These are phyloP conservation scores for Vigna angularis DNA, from an alignment of 306 rosid genomes.

Conservation along the genomic window DNA sequence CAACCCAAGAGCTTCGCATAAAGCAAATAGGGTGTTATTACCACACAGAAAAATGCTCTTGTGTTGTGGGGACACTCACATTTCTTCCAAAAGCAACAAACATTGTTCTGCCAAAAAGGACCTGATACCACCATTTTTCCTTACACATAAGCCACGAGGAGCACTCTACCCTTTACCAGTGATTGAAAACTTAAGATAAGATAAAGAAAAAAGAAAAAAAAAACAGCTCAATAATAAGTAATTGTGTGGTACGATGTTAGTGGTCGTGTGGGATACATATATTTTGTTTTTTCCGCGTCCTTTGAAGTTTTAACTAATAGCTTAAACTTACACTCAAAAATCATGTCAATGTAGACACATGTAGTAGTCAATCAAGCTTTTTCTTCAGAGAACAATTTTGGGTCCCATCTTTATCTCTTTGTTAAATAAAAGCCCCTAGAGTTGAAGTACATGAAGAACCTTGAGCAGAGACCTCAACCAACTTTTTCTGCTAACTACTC, in stretches of 20 bases:
- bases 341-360: slow-evolving; percentile 43
- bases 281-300: slow-evolving; percentile 26
- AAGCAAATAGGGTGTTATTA: slow-evolving; percentile 36
- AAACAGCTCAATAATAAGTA: slow-evolving; percentile 3
- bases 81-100: slow-evolving; percentile 44
- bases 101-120: slow-evolving; percentile 35
- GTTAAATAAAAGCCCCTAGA: slow-evolving; percentile 42
- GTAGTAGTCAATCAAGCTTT: slow-evolving; percentile 42
- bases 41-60: slow-evolving; percentile 44
- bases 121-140: slow-evolving; percentile 23
- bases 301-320: slow-evolving; percentile 19
- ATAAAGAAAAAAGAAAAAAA: neutral
- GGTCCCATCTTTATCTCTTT: slow-evolving; percentile 50
- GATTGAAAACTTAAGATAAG: slow-evolving; percentile 41
- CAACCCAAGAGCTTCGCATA: slow-evolving; percentile 43
- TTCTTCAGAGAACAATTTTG: slow-evolving; percentile 48
- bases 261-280: slow-evolving; percentile 40
- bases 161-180: slow-evolving; percentile 16
- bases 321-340: slow-evolving; percentile 47
- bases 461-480: slow-evolving; percentile 42
- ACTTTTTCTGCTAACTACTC: slow-evolving; percentile 40
- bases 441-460: slow-evolving; percentile 48
- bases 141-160: slow-evolving; percentile 32
- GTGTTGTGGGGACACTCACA: slow-evolving; percentile 48
- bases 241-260: slow-evolving; percentile 48